Evolutionary conservation across 2,329 filamentous ascomycete genomes (phyloP), one percentile per base, ranked within the genome.

Genomic region (Amylocarpus encephaloides): DNA sequence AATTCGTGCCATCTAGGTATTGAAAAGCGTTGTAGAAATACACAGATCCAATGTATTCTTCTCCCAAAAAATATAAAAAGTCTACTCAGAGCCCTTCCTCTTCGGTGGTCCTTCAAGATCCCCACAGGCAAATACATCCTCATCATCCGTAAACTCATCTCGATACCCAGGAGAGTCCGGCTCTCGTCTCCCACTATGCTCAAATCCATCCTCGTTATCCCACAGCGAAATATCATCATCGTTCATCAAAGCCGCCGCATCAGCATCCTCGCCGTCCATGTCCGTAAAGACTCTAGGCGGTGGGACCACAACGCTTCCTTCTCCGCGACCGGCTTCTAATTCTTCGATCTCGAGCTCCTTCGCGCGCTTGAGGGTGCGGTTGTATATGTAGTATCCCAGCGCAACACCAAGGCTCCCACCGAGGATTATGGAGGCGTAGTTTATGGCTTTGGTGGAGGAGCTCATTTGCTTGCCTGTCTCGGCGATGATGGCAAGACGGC

Each of bases 361-460:
- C 15, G 81, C 80, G 46, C 81, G 74, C 36, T 78, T 74, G 75
- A 84, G 82, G 49, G 81, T 85, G 52, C 79, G 75, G 47, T 77
- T 78, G 71, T 95, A 98, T 66, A 98, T 94, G 68, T 94, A 75
- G 68, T 82, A 86, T 13, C 89, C 92, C 2, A 93, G 90, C 22
- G 73, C 77, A 18, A 85, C 71, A 41, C 93, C 93, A 11, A 95
- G 72, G 18, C 80, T 63, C 44, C 80, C 78, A 26, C 88, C 86
- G 51, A 91, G 68, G 12, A 81, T 64, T 68, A 97, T 96, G 70
- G 83, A 85, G 19, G 84, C 68, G 66, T 95, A 95, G 69, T 93
- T 95, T 62, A 97, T 73, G 26, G 82, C 76, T 67, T 91, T 93
- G 56, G 88, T 87, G 55, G 77, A 76, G 2, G 78, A 70, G 53